Percentiles rank a stretch among this genome's conserved stretches.
These are phyloP conservation scores for Populus euphratica DNA, from an alignment of 345 rosid species.

Conservation along the genomic window DNA sequence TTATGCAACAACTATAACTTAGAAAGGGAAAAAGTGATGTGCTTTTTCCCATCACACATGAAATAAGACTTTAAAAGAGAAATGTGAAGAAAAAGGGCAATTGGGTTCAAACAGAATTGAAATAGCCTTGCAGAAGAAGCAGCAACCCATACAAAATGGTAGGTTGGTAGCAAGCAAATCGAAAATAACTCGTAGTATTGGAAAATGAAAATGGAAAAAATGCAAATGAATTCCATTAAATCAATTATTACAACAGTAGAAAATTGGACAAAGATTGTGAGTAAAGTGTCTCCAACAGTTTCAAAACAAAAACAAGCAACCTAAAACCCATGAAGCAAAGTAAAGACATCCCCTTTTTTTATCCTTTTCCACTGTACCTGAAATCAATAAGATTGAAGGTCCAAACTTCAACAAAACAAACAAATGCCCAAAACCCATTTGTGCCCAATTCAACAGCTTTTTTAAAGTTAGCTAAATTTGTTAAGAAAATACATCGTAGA, in stretches of 20 bases:
- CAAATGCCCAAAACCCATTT: not conserved
- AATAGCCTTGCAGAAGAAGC: not conserved
- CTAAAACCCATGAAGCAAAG: conserved; percentile 9
- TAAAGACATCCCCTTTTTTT: not conserved
- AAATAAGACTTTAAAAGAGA: conserved; percentile 20
- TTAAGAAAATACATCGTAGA: not conserved
- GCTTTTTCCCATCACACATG: conserved; percentile 9
- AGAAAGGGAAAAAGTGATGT: not conserved
- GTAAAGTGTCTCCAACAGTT: conserved; percentile 38
- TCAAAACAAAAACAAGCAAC: conserved; percentile 15
- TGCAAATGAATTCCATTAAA: not conserved
- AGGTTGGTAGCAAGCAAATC: conserved; percentile 2
- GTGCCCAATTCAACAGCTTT: not conserved
- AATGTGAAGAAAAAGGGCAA: conserved; percentile 22
- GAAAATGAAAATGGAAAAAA: not conserved
- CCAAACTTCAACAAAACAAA: not conserved
- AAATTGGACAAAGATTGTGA: conserved; percentile 30
- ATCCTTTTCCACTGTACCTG: not conserved
- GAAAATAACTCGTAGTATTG: conserved; percentile 7
- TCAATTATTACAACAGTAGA: not conserved
- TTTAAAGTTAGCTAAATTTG: not conserved
- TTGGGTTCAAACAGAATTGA: conserved; percentile 18
- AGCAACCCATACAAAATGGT: conserved; percentile 13
- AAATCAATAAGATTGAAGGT: not conserved
- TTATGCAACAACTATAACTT: not conserved